A percentile compares a stretch with the other conserved stretches of the same genome.
These are phyloP conservation scores for Cavenderia fasciculata DNA, from an alignment of 78 protist genomes.

Conservation along the genomic window DNA sequence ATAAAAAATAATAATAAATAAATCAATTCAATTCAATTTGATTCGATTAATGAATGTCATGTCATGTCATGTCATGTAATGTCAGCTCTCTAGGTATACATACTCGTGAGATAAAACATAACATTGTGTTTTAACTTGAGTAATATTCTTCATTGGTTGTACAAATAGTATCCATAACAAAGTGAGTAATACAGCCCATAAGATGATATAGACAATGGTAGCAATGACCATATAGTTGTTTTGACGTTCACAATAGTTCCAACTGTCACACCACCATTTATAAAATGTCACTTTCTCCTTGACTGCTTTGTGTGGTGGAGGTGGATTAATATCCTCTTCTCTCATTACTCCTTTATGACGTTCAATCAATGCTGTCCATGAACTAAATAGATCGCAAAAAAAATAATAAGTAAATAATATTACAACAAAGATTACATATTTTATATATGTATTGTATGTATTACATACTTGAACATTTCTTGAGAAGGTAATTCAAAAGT, in stretches of 20 bases:
- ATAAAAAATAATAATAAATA: neutral
- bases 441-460: too few relatives aligned
- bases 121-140: slow-evolving; percentile 1
- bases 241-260: too few relatives aligned
- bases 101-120: slow-evolving; percentile 11
- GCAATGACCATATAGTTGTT: slow-evolving; percentile 25
- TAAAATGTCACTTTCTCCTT: neutral
- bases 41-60: too few relatives aligned
- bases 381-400: neutral
- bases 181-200: slow-evolving; percentile 6
- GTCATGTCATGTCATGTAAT: too few relatives aligned
- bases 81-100: too few relatives aligned
- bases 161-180: slow-evolving; percentile 30
- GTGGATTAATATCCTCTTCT: slow-evolving; percentile 18
- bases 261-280: slow-evolving; percentile 7
- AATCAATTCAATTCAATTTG: neutral
- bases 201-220: neutral
- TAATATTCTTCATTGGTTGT: slow-evolving; percentile 28
- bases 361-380: slow-evolving; percentile 4
- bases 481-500: slow-evolving; percentile 5
- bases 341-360: slow-evolving; percentile 40
- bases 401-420: neutral
- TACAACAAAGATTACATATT: too few relatives aligned
- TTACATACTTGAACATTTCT: neutral
- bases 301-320: slow-evolving; percentile 1